Base-by-base conservation (phyloP, 805 yeast genomes). In the Kodamaea neixiangensis region DNA sequence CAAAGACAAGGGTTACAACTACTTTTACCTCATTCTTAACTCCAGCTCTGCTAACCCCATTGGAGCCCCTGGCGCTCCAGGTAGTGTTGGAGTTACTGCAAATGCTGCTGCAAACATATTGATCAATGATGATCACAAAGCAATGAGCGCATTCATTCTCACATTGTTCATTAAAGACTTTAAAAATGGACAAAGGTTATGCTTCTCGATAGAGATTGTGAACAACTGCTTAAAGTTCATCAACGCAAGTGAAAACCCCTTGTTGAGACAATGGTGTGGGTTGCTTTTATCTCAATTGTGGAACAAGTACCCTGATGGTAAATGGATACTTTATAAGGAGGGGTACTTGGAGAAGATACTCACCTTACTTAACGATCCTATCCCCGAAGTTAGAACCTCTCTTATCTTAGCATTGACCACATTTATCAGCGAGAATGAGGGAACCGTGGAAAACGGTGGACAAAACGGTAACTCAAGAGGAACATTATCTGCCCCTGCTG, bases 371-470 rank as follows among this genome's bases (percentile, higher is more conserved):
- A 81, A 80, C 54, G 98, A 94, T 63, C 97, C 97, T 0, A 90
- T 93, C 44, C 97, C 98, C 0, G 99, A 94, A 66, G 96, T 94
- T 1, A 76, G 98, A 50, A 87, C 97, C 0, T 89, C 97, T 0
- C 81, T 89, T 3, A 71, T 94, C 10, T 72, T 83, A 31, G 87
- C 96, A 0, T 71, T 93, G 45, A 81, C 90, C 3, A 80, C 84
- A 35, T 89, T 85, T 61, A 67, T 87, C 33, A 81, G 85, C 3
- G 82, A 76, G 31, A 67, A 70, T 1, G 80, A 73, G 13, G 52
- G 46, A 5, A 56, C 53, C 37, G 64, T 69, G 25, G 49, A 46
- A 15, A 42, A 44, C n/a, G 46, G 49, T 44, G 41, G 41, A 37
- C 41, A 37, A 17, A 35, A 33, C n/a, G 31, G 34, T 33, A 43